Base-by-base conservation (phyloP, 2,329 filamentous ascomycete genomes). In the Exophiala sp. region DNA sequence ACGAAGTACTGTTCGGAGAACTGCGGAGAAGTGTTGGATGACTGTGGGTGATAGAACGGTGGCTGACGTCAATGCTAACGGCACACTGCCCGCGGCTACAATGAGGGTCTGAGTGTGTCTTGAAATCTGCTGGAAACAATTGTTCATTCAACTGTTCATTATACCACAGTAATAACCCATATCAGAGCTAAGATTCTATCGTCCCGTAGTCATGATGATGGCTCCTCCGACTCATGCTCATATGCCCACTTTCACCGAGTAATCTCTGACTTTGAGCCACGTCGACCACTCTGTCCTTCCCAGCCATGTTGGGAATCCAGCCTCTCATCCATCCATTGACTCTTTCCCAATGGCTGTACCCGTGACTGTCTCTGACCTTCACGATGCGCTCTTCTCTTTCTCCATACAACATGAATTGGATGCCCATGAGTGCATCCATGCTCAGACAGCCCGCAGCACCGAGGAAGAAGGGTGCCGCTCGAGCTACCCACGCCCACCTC, bases 311-410 rank as follows among this genome's bases (percentile, higher is more conserved):
- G 1, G 81, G 81, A 29, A 82, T 74, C 81, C 80, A 83, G 2
- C 80, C 80, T 52, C 80, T 72, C 79, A 83, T 82, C 79, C 79
- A 83, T 8, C 80, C 80, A 49, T 71, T 78, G 4, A 82, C 79
- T 22, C 72, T 68, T 34, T 72, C 69, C 80, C 79, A 83, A 44
- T 71, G 70, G 49, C 64, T 66, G 18, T 67, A 65, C 2, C 72
- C 64, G 38, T 66, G 64, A 11, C 68, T 63, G n/a, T 74, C 70
- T 21, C 73, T 67, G 5, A 76, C 67, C 18, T 73, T 68, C 24
- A 76, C 68, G 45, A 75, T 70, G 45, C 72, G 67, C 50, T 64
- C 68, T 35, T 67, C 66, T 18, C 65, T 66, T 52, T 77, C 72
- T 7, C 79, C 77, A 60, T 81, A 85, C 56, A 77, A 69, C 57